Base-by-base conservation (phyloP, 768 basidiomycete species). In the Mycena belliarum region DNA sequence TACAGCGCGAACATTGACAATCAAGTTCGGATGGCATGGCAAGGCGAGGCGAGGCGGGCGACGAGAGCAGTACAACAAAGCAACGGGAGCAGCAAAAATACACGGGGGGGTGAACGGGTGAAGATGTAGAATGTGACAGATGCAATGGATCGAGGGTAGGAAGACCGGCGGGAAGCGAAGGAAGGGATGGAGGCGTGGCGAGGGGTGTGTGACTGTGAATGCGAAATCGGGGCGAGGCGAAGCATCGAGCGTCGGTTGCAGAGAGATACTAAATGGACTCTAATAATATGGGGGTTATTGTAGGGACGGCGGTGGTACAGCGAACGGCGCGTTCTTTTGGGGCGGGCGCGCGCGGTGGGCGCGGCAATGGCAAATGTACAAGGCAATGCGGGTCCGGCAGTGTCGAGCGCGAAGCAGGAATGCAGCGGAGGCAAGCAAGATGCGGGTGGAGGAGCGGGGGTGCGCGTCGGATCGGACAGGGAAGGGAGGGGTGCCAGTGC, bases 251-350 rank as follows among this genome's bases (percentile, higher is more conserved):
- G 11, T 23, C 45, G 21, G 35, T 32, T 32, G 12, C 29, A 12
- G 29, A 40, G 10, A 38, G 49, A 37, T 35, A 59, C 10, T 59
- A 59, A 59, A 59, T 35, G 33, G 33, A 33, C 7, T 48, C 8
- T 59, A 59, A 23, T 46, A 43, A 47, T 52, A 40, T 52, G 41
- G 24, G 18, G 25, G 32, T 47, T 52, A 42, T 37, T 52, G 33
- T 47, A 40, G 3, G 42, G 42, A 38, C n/a, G n/a, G n/a, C n/a
- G 46, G 45, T 59, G 38, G 45, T 60, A 60, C 58, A 60, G 18
- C 26, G 53, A 51, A 50, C 59, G 52, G 25, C 47, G 33, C 49
- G 59, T 48, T 48, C 57, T 59, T 59, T 58, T 58, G 18, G 35
- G 25, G 42, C 37, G n/a, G n/a, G n/a, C 14, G 40, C 21, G 28